phyloP scores from a whole-genome alignment of 73 alveolate species.

The Tetrahymena borealis region DNA sequence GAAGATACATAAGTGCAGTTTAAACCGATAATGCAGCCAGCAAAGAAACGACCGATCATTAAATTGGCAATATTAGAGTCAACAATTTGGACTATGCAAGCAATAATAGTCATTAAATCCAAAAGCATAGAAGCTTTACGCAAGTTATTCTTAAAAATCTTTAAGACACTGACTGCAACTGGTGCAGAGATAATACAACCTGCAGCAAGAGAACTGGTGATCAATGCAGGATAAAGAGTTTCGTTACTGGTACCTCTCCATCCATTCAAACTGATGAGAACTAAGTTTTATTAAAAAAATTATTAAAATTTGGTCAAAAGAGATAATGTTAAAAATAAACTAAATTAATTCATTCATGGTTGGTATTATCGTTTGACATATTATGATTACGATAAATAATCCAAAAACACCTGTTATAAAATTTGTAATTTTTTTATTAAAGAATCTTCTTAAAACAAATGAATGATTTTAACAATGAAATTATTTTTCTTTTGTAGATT shows the following conservation, averaged over 20 bases:
- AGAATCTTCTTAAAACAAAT: no score
- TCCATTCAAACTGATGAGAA: background rate
- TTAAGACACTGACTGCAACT: background rate
- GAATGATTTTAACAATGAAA: no score
- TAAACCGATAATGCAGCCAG: background rate
- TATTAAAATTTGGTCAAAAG: background rate
- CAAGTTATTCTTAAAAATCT: background rate
- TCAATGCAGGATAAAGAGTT: background rate
- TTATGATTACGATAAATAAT: no score
- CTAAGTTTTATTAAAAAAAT: background rate
- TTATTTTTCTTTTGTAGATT: no score
- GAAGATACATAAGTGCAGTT: background rate
- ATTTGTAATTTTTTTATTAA: no score
- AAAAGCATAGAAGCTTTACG: slow-evolving; percentile 1
- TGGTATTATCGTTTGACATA: no score
- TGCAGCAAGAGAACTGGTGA: background rate
- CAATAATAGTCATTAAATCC: background rate
- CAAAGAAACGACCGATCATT: background rate
- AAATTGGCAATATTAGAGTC: background rate
- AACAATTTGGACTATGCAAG: background rate
- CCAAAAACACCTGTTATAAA: no score
- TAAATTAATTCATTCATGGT: no score
- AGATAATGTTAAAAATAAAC: background rate
- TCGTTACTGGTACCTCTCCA: background rate
- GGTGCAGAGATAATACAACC: background rate